Base-by-base conservation (phyloP, 2,329 filamentous ascomycete genomes). In the Aspergillus latus region DNA sequence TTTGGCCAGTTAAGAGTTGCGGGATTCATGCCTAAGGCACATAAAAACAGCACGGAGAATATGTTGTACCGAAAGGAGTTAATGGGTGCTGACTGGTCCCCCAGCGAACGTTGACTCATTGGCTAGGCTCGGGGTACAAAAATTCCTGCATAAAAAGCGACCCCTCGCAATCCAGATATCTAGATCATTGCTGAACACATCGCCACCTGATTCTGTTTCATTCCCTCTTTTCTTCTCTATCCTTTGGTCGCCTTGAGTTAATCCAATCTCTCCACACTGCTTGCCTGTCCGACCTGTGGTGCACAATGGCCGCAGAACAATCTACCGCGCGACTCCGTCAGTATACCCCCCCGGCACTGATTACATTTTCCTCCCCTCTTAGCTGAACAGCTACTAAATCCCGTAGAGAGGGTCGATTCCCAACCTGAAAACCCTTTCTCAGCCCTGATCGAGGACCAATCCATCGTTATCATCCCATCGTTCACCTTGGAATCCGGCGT, bases 401-500 rank as follows among this genome's bases (percentile, higher is more conserved):
- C 78, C 77, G 78, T 79, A 80, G 78, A 80, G 78, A 80, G 72
- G 73, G 70, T 76, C 72, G 72, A 70, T 59, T 68, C 83, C 54
- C 91, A 97, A 75, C 86, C 89, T 68, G 93, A 97, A 78, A 99
- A 97, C 76, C 93, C 92, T 30, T 97, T 92, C 72, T 85, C 90
- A 59, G 77, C 82, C 62, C 82, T 97, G 68, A 96, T 99, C 52
- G 88, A 91, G 51, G 88, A 96, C 67, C 94, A 97, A 76, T 82
- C 88, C 53, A 88, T 96, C 68, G 91, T 89, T 56, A 84, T 94
- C 59, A 84, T 99, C 54, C 93, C 94, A 1, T 87, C 87, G 28
- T 96, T 97, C 73, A 92, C 88, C 7, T 88, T 99, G 63, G 94
- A 99, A 74, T 97, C 92, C 1, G 94, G 94, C 48, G 90, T 89